phyloP scores from a whole-genome alignment of 345 rosid species.

The Cardamine occulta region DNA sequence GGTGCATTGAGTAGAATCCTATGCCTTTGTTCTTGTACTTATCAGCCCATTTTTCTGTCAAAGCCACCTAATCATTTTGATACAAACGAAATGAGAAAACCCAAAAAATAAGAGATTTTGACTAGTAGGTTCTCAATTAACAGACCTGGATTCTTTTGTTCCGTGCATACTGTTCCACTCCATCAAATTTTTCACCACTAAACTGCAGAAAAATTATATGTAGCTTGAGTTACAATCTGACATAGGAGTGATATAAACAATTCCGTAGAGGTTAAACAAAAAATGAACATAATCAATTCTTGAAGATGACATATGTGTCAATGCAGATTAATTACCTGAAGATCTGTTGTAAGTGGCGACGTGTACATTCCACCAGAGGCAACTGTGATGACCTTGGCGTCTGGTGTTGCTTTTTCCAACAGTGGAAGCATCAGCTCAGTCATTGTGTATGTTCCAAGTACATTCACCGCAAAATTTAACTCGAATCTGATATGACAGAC shows the following conservation, averaged over 20 bases:
- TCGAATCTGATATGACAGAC: slow-evolving; percentile 58
- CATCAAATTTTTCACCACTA: slow-evolving; percentile 57
- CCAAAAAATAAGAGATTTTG: background rate
- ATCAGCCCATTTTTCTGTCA: slow-evolving; percentile 82
- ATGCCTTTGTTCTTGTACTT: slow-evolving; percentile 70
- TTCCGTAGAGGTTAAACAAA: background rate
- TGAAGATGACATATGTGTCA: background rate
- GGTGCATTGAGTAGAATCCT: slow-evolving; percentile 91
- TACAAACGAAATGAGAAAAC: background rate
- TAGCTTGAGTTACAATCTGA: background rate
- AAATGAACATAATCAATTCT: background rate
- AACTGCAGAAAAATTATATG: slow-evolving; percentile 48
- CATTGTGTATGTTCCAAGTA: slow-evolving; percentile 74
- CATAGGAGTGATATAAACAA: background rate
- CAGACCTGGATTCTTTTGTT: slow-evolving; percentile 89
- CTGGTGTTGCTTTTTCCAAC: slow-evolving; percentile 82
- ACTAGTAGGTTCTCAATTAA: background rate
- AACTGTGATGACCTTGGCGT: slow-evolving; percentile 84
- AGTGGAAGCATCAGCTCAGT: slow-evolving; percentile 79
- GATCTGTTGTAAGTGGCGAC: slow-evolving; percentile 72
- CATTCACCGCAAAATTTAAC: slow-evolving; percentile 77
- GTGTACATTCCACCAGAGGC: slow-evolving; percentile 93
- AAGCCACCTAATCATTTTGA: slow-evolving; percentile 59
- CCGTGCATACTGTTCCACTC: slow-evolving; percentile 73
- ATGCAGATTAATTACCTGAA: slow-evolving; percentile 54